Evolutionary conservation across 192 early-diverging fungal genomes (phyloP).

Genomic region (Coemansia erecta): DNA sequence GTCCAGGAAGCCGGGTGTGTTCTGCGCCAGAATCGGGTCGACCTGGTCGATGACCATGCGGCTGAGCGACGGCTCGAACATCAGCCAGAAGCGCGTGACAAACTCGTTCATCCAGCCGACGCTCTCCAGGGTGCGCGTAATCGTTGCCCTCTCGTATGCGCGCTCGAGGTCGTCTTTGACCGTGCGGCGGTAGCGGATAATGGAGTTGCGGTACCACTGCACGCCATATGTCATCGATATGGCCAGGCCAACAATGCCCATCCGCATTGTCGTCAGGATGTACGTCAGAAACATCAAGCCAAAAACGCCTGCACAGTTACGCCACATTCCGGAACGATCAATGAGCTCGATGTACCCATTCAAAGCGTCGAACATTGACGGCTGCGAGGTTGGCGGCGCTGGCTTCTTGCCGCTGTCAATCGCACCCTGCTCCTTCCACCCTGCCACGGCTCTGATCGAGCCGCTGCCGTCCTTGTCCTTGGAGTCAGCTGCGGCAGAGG

Average conservation of each 20-base stretch:
- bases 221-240: constrained; percentile 46
- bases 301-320: constrained; percentile 56
- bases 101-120: constrained; percentile 93
- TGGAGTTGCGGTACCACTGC: constrained; percentile 73
- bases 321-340: constrained; percentile 52
- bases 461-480: constrained; percentile 2
- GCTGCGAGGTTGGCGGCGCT: constrained; percentile 26
- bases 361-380: constrained; percentile 41
- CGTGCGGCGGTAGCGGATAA: constrained; percentile 64
- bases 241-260: constrained; percentile 51
- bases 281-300: constrained; percentile 51
- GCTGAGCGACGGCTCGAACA: constrained; percentile 84
- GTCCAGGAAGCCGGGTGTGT: constrained; percentile 78
- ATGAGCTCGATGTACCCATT: constrained; percentile 47
- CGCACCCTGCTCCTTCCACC: constrained; percentile 53
- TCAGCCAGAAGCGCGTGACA: constrained; percentile 82
- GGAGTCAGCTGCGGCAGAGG: neutral
- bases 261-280: constrained; percentile 43
- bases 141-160: constrained; percentile 55
- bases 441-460: constrained; percentile 24
- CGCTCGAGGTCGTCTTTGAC: constrained; percentile 69
- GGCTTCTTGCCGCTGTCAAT: constrained; percentile 51
- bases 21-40: constrained; percentile 71
- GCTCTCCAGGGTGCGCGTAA: constrained; percentile 58
- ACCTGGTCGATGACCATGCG: constrained; percentile 67